Evolutionary conservation across 2,329 filamentous ascomycete species (phyloP), one percentile per base, ranked within the genome.

Genomic region (Diaporthe capsici): DNA sequence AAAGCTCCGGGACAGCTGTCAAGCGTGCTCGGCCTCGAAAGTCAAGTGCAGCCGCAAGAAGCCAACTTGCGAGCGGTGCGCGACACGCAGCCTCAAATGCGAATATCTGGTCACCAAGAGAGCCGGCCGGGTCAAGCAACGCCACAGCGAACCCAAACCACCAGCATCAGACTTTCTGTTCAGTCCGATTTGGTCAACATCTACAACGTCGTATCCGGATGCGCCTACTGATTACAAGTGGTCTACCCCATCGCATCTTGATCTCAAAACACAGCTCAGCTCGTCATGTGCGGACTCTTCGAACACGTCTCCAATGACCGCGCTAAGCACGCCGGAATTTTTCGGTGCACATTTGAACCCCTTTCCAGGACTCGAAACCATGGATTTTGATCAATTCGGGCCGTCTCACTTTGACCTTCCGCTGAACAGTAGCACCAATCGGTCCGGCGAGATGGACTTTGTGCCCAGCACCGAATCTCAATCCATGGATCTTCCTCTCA

Each of bases 1-100:
- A 60, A 83, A 82, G 63, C 73, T 84, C n/a, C 80, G 84, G 60
- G 81, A 84, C 68, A 84, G 82, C 75, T 85, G 84, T 75, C 80
- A 83, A 55, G 77, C 81, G 39, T 85, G 84, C 77, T 82, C 83
- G 20, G 65, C 77, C 15, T 83, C 83, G 55, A 86, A 86, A 78
- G 78, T 85, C 65, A 83, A 80, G 77, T 85, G 83, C 72, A 73
- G 74, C 60, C 82, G 82, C 74, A 81, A 83, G 73, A 84, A 82
- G 74, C 83, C 83, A 63, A 78, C 78, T 39, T 85, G 84, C 68
- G 79, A 81, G 25, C 80, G 83, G 73, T 85, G 84, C 78, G 76
- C 76, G 55, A 82, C 79, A 51, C 79, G 82, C 55, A 79, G 79
- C 17, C 77, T 80, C n/a, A 9, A 75, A 4, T 85, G 84, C 77